Conservation (phyloP, 139 green algal genomes). For the Nannochloris sp. region DNA sequence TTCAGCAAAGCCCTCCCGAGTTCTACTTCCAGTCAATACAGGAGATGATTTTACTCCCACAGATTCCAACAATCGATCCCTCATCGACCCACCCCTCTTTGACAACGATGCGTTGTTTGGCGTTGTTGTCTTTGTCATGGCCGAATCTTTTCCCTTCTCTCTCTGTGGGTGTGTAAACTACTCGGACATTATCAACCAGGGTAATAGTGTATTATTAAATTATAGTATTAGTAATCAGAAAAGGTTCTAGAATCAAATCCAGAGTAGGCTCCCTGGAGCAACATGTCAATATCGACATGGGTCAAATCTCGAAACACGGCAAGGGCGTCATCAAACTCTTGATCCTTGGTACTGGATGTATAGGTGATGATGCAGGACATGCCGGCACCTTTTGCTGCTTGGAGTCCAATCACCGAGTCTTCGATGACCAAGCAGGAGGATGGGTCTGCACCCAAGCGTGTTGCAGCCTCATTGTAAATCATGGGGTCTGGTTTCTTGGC, state of each 20-base stretch:
- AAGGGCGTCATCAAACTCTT: slow-evolving; percentile 26
- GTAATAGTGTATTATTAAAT: background rate
- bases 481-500: slow-evolving; percentile 71
- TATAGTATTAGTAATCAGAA: background rate
- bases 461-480: slow-evolving; percentile 81
- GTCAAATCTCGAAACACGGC: slow-evolving; percentile 13
- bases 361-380: slow-evolving; percentile 88
- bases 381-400: slow-evolving; percentile 81
- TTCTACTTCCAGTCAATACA: too few relatives aligned
- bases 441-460: slow-evolving; percentile 66
- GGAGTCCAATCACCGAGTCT: slow-evolving; percentile 84
- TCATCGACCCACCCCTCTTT: slow-evolving; percentile 4
- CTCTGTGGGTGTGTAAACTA: too few relatives aligned
- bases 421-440: slow-evolving; percentile 85
- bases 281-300: slow-evolving; percentile 10
- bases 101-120: too few relatives aligned
- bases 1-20: too few relatives aligned
- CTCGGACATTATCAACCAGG: background rate
- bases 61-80: slow-evolving; percentile 1
- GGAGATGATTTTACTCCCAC: slow-evolving; percentile 10
- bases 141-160: too few relatives aligned
- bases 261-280: slow-evolving; percentile 4
- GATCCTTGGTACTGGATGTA: slow-evolving; percentile 51
- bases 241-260: slow-evolving; percentile 16
- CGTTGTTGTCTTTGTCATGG: too few relatives aligned